Evolutionary conservation across 1,139 yeast genomes (phyloP), one percentile per base, ranked within the genome.

Genomic region (Sugiyamaella paludigena): DNA sequence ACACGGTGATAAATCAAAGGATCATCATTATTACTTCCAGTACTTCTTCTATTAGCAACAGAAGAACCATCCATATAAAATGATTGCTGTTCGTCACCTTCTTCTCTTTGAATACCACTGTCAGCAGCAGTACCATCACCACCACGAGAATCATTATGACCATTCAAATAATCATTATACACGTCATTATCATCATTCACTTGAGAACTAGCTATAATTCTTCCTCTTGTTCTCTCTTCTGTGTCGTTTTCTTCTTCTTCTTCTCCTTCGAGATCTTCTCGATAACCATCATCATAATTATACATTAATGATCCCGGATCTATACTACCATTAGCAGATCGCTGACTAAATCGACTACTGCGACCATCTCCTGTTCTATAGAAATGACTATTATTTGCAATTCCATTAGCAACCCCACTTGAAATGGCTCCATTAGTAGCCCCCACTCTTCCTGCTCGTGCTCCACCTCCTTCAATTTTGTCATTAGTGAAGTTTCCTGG

Each of bases 371-470:
- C 45, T 7, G 45, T 42, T 12, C 45, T 35, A 26, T 42, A 42
- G 36, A 42, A 42, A 35, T 42, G 45, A 12, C 45, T 42, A 33
- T 42, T 42, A 19, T 35, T 35, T n/a, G 45, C 40, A 36, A 42
- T 42, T 19, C 34, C 45, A 35, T 35, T 42, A 4, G 26, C 12
- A 33, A 26, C 12, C 13, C 44, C 10, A 28, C 30, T 12, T 40
- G 30, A 9, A 12, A 36, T 19, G 2, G 9, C 4, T n/a, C n/a
- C 40, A 19, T 15, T 26, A n/a, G 34, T 24, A 10, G 34, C 29
- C 27, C 9, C n/a, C 15, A 8, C 13, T 12, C 32, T 12, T 11
- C 32, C 13, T 10, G 33, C 32, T 13, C 12, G 12, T 10, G 19
- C 33, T 4, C 30, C 32, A 28, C 33, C 41, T 27, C 31, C 11